Conservation (phyloP, 805 yeast species). For the Debaryomyces castellii region DNA sequence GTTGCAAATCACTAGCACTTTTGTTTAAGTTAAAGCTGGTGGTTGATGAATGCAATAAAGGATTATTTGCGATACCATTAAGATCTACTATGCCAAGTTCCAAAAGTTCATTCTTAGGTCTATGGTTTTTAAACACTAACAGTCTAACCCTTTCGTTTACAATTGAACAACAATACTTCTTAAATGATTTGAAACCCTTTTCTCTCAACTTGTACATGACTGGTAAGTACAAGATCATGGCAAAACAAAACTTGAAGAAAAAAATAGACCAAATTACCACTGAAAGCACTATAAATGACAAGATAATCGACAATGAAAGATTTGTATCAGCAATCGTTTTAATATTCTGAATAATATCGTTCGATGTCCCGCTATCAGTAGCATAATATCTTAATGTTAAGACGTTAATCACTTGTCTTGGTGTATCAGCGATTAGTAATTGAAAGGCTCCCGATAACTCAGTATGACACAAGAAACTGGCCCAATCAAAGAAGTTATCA, state of each 20-base stretch:
- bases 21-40: slow-evolving; percentile 8
- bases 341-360: slow-evolving; percentile 48
- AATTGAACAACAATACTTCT: slow-evolving; percentile 59
- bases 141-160: slow-evolving; percentile 58
- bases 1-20: slow-evolving; percentile 1
- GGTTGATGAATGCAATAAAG: slow-evolving; percentile 21
- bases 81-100: slow-evolving; percentile 27
- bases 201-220: slow-evolving; percentile 46
- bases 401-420: slow-evolving; percentile 83
- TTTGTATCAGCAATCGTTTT: slow-evolving; percentile 59
- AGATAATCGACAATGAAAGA: slow-evolving; percentile 63
- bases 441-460: slow-evolving; percentile 62
- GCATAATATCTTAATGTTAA: slow-evolving; percentile 59
- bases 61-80: slow-evolving; percentile 23
- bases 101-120: slow-evolving; percentile 32
- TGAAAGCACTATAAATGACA: slow-evolving; percentile 75
- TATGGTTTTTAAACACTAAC: slow-evolving; percentile 45
- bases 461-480: slow-evolving; percentile 63
- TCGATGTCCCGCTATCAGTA: slow-evolving; percentile 44
- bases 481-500: slow-evolving; percentile 62
- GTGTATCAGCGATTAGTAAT: slow-evolving; percentile 75
- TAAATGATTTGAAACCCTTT: slow-evolving; percentile 44
- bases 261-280: slow-evolving; percentile 72
- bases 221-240: slow-evolving; percentile 51
- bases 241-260: slow-evolving; percentile 54